Evolutionary conservation across 257 asterid species (phyloP), one percentile per base, ranked within the genome.

Genomic region (Paraleonurus japonicus): DNA sequence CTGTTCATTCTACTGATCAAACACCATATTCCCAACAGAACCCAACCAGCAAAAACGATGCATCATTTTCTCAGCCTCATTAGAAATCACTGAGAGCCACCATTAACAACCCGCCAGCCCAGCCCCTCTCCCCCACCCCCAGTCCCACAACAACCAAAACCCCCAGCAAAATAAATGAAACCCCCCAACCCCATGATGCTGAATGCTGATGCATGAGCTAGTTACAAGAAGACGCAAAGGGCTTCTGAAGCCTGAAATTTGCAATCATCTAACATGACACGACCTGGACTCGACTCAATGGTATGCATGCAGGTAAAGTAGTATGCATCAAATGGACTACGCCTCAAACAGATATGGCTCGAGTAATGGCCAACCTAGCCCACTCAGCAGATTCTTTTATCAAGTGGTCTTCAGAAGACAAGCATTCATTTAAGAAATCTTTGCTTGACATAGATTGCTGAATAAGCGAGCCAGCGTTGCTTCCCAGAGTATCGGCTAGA

Each of bases 341-440:
- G 30, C 80, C 78, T 89, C 87, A 92, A 76, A 85, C 96, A 70
- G 96, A 88, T 72, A 92, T 82, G 61, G 98, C 98, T 58, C 98
- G 96, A 75, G 85, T 75, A 55, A 92, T 92, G 75, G 98, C 98
- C 89, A 89, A 69, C 89, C 90, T 81, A 55, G 98, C 98, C 98
- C 96, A 92, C 85, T 92, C 96, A 9, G 98, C 96, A 68, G 98
- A 89, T 81, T 88, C 98, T 72, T 90, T 92, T 16, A 92, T 88
- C 89, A 88, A 84, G 78, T 89, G 89, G 79, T 92, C 98, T 1
- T 92, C 96, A 7, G 98, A 92, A 50, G 96, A 88, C 76, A 92
- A 79, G 79, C 98, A 92, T 73, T 92, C 98, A 58, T 79, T 86
- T 76, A 92, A 75, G 68, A 92, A 92, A 74, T 89, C 96, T 84